Evolutionary conservation across 2,329 filamentous ascomycete species (phyloP).

Genomic region (Alternaria infectoria): DNA sequence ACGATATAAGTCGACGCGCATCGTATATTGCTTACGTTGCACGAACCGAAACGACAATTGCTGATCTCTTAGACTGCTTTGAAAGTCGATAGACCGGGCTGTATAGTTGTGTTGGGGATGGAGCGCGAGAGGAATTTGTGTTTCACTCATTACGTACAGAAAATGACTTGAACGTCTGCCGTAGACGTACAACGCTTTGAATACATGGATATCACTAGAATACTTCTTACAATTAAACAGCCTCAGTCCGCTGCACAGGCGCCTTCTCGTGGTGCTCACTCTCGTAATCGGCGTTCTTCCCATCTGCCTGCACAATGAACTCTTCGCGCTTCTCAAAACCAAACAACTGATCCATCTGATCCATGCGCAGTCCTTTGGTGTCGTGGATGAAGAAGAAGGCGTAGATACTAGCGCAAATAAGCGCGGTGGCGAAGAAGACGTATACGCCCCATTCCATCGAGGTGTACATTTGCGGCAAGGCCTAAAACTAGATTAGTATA

Average conservation of each 20-base stretch:
- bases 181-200: not conserved
- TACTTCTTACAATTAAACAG: not conserved
- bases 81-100: not conserved
- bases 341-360: conserved; percentile 49
- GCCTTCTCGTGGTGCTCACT: conserved; percentile 27
- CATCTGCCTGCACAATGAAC: not conserved
- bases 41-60: not conserved
- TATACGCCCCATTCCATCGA: conserved; percentile 49
- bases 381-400: conserved; percentile 51
- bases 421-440: conserved; percentile 50
- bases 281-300: conserved; percentile 16
- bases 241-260: not conserved
- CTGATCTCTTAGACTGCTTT: not conserved
- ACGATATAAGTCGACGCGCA: not conserved
- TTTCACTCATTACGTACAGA: not conserved
- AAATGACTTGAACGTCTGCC: not conserved
- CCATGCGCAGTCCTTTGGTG: conserved; percentile 47
- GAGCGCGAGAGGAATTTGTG: not conserved
- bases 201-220: not conserved
- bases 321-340: conserved; percentile 34
- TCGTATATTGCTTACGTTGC: not conserved
- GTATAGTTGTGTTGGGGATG: not conserved
- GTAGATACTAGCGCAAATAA: conserved; percentile 47
- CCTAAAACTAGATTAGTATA: conserved; percentile 23
- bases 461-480: conserved; percentile 50